phyloP scores from a whole-genome alignment of 108 stramenopile species.

The Skeletonema potamos region DNA sequence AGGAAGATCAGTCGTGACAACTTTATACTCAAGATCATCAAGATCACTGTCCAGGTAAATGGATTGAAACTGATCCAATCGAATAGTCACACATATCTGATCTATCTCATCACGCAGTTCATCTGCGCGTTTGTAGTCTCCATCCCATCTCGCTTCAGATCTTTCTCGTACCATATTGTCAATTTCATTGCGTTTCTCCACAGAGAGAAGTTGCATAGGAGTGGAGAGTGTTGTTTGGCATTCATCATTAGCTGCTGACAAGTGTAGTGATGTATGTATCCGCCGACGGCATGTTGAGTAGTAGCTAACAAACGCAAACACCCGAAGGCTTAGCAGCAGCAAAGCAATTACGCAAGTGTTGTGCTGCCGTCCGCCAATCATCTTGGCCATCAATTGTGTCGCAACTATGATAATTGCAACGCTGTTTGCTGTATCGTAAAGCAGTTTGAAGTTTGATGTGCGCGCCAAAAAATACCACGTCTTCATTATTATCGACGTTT shows the following conservation, averaged over 20 bases:
- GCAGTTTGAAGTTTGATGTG: no score
- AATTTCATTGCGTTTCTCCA: slow-evolving; percentile 10
- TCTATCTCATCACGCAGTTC: slow-evolving; percentile 35
- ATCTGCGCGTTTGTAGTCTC: slow-evolving; percentile 60
- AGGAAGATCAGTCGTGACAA: slow-evolving; percentile 57
- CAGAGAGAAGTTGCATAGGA: slow-evolving; percentile 4
- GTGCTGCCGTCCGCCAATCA: no score
- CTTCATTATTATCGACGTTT: not conserved
- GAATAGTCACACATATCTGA: slow-evolving; percentile 15
- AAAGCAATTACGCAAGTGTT: no score
- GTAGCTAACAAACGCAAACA: not conserved
- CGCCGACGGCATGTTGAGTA: not conserved
- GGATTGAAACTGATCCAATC: slow-evolving; percentile 11
- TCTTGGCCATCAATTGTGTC: no score
- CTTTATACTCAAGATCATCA: slow-evolving; percentile 18
- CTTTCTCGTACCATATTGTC: slow-evolving; percentile 48
- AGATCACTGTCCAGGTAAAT: slow-evolving; percentile 3
- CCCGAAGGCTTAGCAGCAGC: not conserved
- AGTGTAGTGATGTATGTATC: not conserved
- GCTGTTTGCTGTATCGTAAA: no score
- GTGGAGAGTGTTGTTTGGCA: no score
- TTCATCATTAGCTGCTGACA: not conserved
- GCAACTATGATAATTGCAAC: no score
- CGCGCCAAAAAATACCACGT: not conserved
- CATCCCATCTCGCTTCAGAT: slow-evolving; percentile 54